These are phyloP conservation scores for Ascochyta pisi DNA, from an alignment of 2,329 filamentous ascomycete genomes.

Conservation along the genomic window DNA sequence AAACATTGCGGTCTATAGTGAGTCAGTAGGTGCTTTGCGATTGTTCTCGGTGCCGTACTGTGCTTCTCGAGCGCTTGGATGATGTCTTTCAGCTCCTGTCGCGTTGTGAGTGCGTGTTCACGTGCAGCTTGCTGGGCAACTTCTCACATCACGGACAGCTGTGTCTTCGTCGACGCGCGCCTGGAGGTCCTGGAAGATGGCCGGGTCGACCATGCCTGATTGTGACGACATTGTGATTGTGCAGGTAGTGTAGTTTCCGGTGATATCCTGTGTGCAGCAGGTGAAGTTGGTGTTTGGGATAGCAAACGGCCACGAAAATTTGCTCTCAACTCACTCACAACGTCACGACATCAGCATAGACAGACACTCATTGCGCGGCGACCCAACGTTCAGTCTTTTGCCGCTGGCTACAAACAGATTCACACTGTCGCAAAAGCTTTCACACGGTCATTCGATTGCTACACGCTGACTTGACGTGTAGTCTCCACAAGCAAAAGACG, in stretches of 20 bases:
- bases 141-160: slow-evolving; percentile 73
- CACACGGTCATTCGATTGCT: background rate
- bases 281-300: slow-evolving; percentile 12
- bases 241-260: background rate
- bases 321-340: slow-evolving; percentile 11
- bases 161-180: slow-evolving; percentile 88
- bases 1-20: slow-evolving; percentile 70
- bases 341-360: slow-evolving; percentile 13
- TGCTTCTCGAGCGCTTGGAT: slow-evolving; percentile 83
- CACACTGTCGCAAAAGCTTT: background rate
- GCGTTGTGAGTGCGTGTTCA: slow-evolving; percentile 40
- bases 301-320: slow-evolving; percentile 19
- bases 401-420: background rate
- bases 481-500: background rate
- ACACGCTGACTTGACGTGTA: background rate
- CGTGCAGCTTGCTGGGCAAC: slow-evolving; percentile 22
- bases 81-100: slow-evolving; percentile 76
- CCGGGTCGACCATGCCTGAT: slow-evolving; percentile 72
- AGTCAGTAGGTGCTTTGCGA: slow-evolving; percentile 14
- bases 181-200: slow-evolving; percentile 88
- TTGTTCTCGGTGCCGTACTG: slow-evolving; percentile 49
- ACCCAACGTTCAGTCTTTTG: background rate
- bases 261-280: background rate
- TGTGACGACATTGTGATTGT: slow-evolving; percentile 35
- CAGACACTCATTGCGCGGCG: background rate